Conservation (phyloP, 768 basidiomycete species). For the Suillus brevipes region DNA sequence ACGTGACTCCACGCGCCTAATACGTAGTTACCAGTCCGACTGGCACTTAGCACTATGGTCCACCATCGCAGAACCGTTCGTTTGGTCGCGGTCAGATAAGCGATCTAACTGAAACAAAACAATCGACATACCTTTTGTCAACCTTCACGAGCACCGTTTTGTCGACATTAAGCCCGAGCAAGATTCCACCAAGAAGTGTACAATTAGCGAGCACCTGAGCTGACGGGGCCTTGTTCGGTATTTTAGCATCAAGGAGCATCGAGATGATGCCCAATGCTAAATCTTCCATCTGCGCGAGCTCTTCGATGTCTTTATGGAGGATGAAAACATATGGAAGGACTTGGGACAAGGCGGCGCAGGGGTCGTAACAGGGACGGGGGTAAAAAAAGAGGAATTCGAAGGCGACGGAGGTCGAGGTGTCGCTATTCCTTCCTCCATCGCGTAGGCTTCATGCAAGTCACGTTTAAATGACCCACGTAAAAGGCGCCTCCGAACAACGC, state of each 20-base stretch:
- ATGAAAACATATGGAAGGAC: conserved; percentile 10
- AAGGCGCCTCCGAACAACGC: conserved; percentile 43
- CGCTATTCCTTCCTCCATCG: conserved; percentile 49
- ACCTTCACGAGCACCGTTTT: conserved; percentile 10
- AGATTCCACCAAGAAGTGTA: conserved; percentile 9
- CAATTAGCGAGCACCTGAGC: conserved; percentile 13
- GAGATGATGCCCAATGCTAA: conserved; percentile 2
- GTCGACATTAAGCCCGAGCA: conserved; percentile 11
- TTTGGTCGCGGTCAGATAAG: neutral
- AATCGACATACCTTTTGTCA: conserved; percentile 11
- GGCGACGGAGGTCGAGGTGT: conserved; percentile 21
- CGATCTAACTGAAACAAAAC: neutral
- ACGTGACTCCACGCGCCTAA: neutral
- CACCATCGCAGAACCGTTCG: neutral
- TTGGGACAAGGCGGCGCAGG: conserved; percentile 25
- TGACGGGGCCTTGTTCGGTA: conserved; percentile 1
- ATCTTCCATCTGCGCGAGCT: conserved; percentile 6
- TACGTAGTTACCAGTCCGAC: neutral
- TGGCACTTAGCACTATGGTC: conserved; percentile 22
- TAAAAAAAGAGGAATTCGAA: conserved; percentile 18
- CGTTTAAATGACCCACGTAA: conserved; percentile 44
- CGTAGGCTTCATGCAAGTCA: conserved; percentile 26
- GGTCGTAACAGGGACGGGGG: conserved; percentile 29
- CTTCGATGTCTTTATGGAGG: conserved; percentile 4
- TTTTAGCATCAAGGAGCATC: neutral